phyloP scores from a whole-genome alignment of 108 stramenopile species.

The Chaetoceros muelleri region DNA sequence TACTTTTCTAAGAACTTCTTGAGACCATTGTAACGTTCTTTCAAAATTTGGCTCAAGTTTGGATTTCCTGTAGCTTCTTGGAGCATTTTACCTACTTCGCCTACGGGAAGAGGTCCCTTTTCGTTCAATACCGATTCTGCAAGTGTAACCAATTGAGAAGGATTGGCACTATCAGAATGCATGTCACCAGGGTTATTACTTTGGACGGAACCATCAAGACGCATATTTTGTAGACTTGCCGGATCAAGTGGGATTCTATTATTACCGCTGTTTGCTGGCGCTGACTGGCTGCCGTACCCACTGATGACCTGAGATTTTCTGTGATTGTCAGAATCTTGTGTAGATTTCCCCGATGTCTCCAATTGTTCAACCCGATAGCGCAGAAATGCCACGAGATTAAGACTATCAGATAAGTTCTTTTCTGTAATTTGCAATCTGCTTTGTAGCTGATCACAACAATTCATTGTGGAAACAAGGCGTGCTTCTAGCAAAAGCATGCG shows the following conservation, averaged over 20 bases:
- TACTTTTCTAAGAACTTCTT: background rate
- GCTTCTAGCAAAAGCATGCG: background rate
- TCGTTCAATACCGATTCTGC: background rate
- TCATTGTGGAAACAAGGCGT: background rate
- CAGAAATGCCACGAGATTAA: background rate
- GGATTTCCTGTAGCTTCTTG: background rate
- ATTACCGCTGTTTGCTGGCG: too few species aligned
- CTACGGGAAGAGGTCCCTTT: background rate
- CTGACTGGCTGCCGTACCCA: background rate
- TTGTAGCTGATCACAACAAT: background rate
- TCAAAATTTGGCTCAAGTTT: background rate
- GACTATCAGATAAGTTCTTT: background rate
- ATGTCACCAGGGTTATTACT: background rate
- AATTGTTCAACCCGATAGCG: background rate
- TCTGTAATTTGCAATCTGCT: background rate
- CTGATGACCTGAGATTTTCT: background rate
- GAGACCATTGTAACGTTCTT: background rate
- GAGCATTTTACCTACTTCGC: background rate
- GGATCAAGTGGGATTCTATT: too few species aligned
- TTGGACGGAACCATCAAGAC: background rate
- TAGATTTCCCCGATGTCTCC: background rate
- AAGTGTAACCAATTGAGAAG: background rate
- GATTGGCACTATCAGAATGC: background rate
- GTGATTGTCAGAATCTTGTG: background rate
- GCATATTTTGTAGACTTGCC: background rate